These are phyloP conservation scores for Biancaea sappan DNA, from an alignment of 306 rosid species.

Conservation along the genomic window DNA sequence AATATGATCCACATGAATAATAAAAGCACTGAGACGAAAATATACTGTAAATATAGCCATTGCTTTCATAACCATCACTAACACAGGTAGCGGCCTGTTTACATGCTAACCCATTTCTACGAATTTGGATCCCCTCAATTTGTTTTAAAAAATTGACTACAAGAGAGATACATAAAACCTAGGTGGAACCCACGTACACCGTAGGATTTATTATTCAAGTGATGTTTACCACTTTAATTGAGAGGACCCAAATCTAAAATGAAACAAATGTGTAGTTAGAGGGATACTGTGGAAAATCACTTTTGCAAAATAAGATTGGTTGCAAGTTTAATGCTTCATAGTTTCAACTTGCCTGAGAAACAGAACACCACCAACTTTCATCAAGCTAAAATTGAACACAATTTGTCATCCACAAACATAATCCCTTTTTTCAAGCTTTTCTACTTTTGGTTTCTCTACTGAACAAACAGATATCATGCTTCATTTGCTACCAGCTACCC, in stretches of 20 bases:
- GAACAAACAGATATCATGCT: not conserved
- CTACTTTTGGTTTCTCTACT: not conserved
- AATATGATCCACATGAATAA: not conserved
- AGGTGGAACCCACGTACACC: too few relatives aligned
- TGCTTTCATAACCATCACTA: slow-evolving; percentile 2
- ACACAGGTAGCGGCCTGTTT: not conserved
- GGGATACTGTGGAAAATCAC: not conserved
- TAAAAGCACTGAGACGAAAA: not conserved
- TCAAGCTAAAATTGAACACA: slow-evolving; percentile 2
- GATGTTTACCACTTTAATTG: too few relatives aligned
- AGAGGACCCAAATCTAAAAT: too few relatives aligned
- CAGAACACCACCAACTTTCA: not conserved
- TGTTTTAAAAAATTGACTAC: too few relatives aligned
- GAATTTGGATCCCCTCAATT: too few relatives aligned
- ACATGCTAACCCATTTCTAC: too few relatives aligned
- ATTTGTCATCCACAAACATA: not conserved
- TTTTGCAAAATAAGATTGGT: not conserved
- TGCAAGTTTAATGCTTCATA: not conserved
- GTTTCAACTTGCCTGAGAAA: not conserved
- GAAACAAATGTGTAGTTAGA: not conserved
- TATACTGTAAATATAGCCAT: not conserved
- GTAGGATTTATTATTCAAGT: too few relatives aligned
- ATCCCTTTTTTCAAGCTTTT: not conserved
- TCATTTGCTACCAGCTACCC: not conserved
- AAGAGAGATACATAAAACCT: too few relatives aligned